Conservation (phyloP, 306 rosid genomes). For the Arachis stenosperma region DNA sequence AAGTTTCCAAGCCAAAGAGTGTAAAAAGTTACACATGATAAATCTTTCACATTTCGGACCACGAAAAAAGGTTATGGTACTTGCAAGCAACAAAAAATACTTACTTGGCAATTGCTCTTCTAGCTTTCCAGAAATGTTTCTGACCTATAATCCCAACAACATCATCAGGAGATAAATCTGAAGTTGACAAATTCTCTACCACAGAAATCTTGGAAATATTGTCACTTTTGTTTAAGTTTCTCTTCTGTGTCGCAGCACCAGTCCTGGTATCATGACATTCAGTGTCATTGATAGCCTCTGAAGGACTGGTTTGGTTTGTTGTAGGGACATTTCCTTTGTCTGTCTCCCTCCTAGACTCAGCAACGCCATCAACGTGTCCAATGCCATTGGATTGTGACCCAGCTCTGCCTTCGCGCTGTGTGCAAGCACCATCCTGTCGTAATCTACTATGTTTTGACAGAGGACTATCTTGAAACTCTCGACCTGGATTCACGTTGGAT, state of each 20-base stretch:
- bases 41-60: conserved; percentile 29
- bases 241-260: conserved; percentile 41
- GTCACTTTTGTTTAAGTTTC: conserved; percentile 59
- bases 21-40: conserved; percentile 29
- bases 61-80: conserved; percentile 32
- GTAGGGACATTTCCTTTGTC: conserved; percentile 44
- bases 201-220: conserved; percentile 68
- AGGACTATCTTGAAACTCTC: conserved; percentile 51
- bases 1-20: conserved; percentile 20
- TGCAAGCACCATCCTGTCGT: conserved; percentile 46
- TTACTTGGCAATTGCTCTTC: conserved; percentile 88
- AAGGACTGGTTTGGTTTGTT: conserved; percentile 46
- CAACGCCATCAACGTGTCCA: conserved; percentile 46
- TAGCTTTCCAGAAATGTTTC: conserved; percentile 96
- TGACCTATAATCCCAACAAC: conserved; percentile 86
- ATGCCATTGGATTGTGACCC: conserved; percentile 43
- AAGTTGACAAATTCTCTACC: conserved; percentile 61
- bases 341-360: conserved; percentile 52
- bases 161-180: conserved; percentile 80
- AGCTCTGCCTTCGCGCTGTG: conserved; percentile 46
- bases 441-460: conserved; percentile 47
- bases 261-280: conserved; percentile 48
- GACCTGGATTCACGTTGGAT: conserved; percentile 43
- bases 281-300: conserved; percentile 46
- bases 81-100: conserved; percentile 38